Evolutionary conservation across 805 yeast species (phyloP), one percentile per base, ranked within the genome.

Genomic region (Starmerella floricola): DNA sequence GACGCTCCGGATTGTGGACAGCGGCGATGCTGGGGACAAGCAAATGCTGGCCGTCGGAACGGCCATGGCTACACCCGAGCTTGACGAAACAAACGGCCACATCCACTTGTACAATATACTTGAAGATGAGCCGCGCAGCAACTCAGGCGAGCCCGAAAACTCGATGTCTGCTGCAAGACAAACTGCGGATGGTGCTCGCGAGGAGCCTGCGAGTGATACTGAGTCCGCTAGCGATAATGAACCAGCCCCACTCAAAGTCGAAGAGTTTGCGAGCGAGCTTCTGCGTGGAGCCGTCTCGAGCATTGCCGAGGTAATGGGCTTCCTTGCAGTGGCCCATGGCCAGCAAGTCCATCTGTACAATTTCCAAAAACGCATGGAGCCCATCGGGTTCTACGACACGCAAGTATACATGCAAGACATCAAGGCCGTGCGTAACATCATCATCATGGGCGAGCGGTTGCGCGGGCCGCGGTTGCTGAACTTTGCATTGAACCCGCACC

Each of bases 361-460:
- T 57, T 67, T 86, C 36, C 91, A 83, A 58, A 81, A 83, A 41
- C 72, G 77, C 31, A 84, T 85, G 3, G 85, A 81, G 24, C 95
- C 97, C 0, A 95, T 91, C 4, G 97, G 97, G 1, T 91, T 91
- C 55, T 67, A 79, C 41, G 97, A 91, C 58, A 73, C 86, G n/a
- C 74, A 86, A 1, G 74, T 86, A 0, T 84, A 74, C 58, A 75
- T 84, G 2, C 68, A 80, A 6, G 94, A 83, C 50, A 71, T 84
- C 13, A 87, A 87, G 61, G 70, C 86, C 49, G 75, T 85, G 57
- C 87, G 93, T 31, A 84, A 87, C 58, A 63, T 88, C 53, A 58
- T 88, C n/a, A 54, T 86, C 2, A 61, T 86, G 15, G 94, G 94
- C 16, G 98, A 91, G 60, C 66, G 83, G 0, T 68, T 76, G 61